phyloP scores from a whole-genome alignment of 1,284 basidiomycete species.

The Sanghuangporus weigelae region DNA sequence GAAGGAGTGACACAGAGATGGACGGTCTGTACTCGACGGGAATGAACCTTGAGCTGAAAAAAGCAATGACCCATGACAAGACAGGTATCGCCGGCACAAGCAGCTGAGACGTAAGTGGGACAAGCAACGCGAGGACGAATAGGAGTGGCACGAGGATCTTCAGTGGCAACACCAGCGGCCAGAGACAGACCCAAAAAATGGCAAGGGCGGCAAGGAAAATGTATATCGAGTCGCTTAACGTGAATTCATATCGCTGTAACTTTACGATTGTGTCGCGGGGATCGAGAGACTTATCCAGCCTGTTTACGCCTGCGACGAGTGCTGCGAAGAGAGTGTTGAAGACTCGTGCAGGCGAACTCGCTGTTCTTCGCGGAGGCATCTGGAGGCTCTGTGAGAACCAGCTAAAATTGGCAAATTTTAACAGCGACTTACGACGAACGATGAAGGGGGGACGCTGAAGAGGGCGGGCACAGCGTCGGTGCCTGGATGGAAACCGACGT shows the following conservation, averaged over 20 bases:
- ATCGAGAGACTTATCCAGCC: conserved; percentile 74
- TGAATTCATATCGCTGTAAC: conserved; percentile 58
- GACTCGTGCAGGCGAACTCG: neutral
- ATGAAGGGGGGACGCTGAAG: neutral
- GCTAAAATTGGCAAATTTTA: neutral
- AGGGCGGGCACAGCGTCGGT: neutral
- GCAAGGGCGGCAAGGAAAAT: conserved; percentile 63
- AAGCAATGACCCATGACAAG: conserved; percentile 80
- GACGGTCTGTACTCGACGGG: conserved; percentile 69
- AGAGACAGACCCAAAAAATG: conserved; percentile 73
- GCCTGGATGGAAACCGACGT: neutral
- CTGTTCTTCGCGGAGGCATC: conserved; percentile 6
- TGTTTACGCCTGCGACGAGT: conserved; percentile 52
- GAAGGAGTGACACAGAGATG: conserved; percentile 89
- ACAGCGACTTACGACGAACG: neutral
- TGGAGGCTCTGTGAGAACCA: neutral
- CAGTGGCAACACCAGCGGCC: conserved; percentile 68
- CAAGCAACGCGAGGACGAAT: conserved; percentile 63
- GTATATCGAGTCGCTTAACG: conserved; percentile 55
- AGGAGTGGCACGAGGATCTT: conserved; percentile 80
- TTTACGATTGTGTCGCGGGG: conserved; percentile 64
- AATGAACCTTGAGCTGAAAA: conserved; percentile 85
- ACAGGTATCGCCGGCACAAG: conserved; percentile 87
- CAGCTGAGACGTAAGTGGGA: conserved; percentile 92
- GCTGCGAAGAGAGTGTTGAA: conserved; percentile 37